These are phyloP conservation scores for Elsinoe ampelina DNA, from an alignment of 2,329 filamentous ascomycete species.

Conservation along the genomic window DNA sequence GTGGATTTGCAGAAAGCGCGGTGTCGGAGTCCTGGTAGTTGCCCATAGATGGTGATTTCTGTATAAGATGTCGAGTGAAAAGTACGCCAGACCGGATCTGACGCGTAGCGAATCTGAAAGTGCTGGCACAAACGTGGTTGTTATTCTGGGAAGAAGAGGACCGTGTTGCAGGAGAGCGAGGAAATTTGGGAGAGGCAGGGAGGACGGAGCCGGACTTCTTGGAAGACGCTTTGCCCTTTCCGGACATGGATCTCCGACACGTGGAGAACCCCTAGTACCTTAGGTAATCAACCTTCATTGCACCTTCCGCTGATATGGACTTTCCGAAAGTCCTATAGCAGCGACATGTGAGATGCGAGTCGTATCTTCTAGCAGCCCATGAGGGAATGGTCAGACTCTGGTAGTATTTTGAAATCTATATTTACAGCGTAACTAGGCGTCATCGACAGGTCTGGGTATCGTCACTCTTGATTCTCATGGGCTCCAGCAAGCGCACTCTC, in stretches of 20 bases:
- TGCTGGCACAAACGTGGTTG: neutral
- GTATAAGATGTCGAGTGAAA: neutral
- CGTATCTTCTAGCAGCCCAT: no score
- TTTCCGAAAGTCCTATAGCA: neutral
- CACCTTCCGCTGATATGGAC: no score
- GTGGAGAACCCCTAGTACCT: neutral
- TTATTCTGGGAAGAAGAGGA: neutral
- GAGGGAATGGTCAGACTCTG: no score
- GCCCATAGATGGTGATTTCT: constrained; percentile 35
- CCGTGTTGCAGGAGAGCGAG: neutral
- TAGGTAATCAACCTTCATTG: neutral
- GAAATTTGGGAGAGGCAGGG: constrained; percentile 10
- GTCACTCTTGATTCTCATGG: no score
- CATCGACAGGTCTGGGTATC: no score
- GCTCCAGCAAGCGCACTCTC: no score
- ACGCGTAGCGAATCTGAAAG: neutral
- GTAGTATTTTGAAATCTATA: no score
- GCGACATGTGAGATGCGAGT: neutral
- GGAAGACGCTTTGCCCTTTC: neutral
- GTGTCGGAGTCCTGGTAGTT: constrained; percentile 30
- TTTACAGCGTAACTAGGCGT: no score
- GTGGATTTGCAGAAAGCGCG: constrained; percentile 24
- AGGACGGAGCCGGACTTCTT: neutral
- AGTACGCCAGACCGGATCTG: constrained; percentile 7
- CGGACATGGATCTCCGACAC: neutral